A percentile compares a stretch with the other conserved stretches of the same genome.
phyloP scores from a whole-genome alignment of 441 rosid genomes.

The Pelargonium myrrhifolium region DNA sequence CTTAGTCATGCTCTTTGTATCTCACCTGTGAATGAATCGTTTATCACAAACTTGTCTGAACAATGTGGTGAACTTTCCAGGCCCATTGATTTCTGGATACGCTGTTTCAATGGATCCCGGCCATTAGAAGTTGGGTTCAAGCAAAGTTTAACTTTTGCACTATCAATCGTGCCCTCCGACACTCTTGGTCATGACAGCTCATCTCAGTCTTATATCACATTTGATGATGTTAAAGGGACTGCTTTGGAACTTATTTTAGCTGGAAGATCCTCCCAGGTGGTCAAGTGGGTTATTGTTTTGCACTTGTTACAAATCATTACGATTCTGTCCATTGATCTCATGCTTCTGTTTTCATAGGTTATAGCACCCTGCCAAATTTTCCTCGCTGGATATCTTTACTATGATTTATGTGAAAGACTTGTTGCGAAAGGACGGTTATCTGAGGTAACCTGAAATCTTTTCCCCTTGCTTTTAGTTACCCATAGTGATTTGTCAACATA shows the following conservation, averaged over 20 bases:
- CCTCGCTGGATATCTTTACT: slow-evolving; percentile 67
- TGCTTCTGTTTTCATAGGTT: slow-evolving; percentile 32
- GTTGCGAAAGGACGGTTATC: slow-evolving; percentile 48
- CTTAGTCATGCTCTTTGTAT: slow-evolving; percentile 77
- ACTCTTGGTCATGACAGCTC: slow-evolving; percentile 25
- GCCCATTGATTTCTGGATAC: slow-evolving; percentile 59
- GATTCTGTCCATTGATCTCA: slow-evolving; percentile 15
- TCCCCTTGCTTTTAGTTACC: slow-evolving; percentile 15
- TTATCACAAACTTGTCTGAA: slow-evolving; percentile 40
- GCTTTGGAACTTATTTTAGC: slow-evolving; percentile 51
- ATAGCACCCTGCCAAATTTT: slow-evolving; percentile 45
- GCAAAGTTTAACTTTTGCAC: slow-evolving; percentile 42
- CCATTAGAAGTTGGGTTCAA: slow-evolving; percentile 56
- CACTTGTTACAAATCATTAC: slow-evolving; percentile 6
- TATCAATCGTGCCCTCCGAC: slow-evolving; percentile 20
- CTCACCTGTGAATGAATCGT: slow-evolving; percentile 62
- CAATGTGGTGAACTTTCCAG: slow-evolving; percentile 41
- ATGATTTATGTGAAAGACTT: slow-evolving; percentile 72
- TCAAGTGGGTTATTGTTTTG: neutral
- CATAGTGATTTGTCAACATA: neutral
- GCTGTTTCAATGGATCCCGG: slow-evolving; percentile 55
- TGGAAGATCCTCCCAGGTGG: slow-evolving; percentile 38
- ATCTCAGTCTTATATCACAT: slow-evolving; percentile 31
- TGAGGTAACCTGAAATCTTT: slow-evolving; percentile 51
- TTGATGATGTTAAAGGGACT: slow-evolving; percentile 49